phyloP scores from a whole-genome alignment of 129 eudicot species.

The Oenanthe sinensis region DNA sequence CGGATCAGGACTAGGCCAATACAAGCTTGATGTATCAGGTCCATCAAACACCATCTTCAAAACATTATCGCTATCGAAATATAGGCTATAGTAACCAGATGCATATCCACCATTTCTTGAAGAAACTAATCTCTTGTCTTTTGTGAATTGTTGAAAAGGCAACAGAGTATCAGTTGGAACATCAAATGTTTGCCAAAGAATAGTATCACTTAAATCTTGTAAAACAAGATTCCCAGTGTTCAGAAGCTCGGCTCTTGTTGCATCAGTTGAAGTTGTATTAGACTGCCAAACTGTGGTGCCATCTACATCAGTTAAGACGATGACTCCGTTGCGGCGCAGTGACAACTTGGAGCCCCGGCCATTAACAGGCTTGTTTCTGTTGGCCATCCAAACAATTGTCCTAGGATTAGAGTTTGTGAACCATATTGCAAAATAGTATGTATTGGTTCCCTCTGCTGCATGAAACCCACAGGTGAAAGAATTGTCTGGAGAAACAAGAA shows the following conservation, averaged over 20 bases:
- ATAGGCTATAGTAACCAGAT: background rate
- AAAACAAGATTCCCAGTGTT: conserved; percentile 39
- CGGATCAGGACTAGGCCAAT: conserved; percentile 3
- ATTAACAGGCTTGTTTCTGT: conserved; percentile 42
- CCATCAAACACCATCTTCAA: conserved; percentile 5
- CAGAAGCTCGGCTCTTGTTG: conserved; percentile 30
- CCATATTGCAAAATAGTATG: conserved; percentile 47
- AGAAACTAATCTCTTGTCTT: background rate
- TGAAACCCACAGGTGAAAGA: conserved; percentile 44
- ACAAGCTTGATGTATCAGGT: background rate
- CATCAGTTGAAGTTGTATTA: conserved; percentile 25
- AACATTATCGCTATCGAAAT: conserved; percentile 4
- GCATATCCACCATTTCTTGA: conserved; percentile 5
- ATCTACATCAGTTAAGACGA: conserved; percentile 32
- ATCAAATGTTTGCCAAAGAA: conserved; percentile 24
- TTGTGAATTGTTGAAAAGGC: conserved; percentile 3
- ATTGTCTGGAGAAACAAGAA: conserved; percentile 28
- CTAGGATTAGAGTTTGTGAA: conserved; percentile 38
- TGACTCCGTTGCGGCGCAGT: conserved; percentile 27
- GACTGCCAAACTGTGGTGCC: conserved; percentile 35
- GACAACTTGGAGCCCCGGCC: conserved; percentile 29
- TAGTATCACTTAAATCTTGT: background rate
- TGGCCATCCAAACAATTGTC: conserved; percentile 48
- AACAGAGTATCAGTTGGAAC: conserved; percentile 27
- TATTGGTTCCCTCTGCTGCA: conserved; percentile 20